Conservation (phyloP, 495 filamentous ascomycete species). For the Talaromyces proteolyticus region DNA sequence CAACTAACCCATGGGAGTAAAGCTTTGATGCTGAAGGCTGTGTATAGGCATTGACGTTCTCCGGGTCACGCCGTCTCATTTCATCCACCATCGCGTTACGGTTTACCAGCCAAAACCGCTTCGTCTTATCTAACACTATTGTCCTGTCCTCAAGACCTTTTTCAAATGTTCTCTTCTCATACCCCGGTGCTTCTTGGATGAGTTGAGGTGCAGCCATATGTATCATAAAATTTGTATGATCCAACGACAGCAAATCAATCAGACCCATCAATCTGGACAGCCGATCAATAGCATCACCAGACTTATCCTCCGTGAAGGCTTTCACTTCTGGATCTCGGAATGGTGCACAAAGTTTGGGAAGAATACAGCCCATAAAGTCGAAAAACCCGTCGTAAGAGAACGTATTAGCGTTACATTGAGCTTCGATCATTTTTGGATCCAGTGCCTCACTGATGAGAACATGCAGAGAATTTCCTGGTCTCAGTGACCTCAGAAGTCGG, state of each 20-base stretch:
- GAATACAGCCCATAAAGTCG: constrained; percentile 75
- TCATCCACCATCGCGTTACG: constrained; percentile 65
- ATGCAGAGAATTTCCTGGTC: constrained; percentile 73
- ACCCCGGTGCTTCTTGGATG: constrained; percentile 71
- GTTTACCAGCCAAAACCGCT: constrained; percentile 67
- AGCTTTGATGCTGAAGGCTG: constrained; percentile 49
- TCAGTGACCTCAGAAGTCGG: constrained; percentile 77
- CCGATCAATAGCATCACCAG: constrained; percentile 77
- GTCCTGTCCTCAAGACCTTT: constrained; percentile 59
- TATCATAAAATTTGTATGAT: constrained; percentile 92
- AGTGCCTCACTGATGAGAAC: constrained; percentile 79
- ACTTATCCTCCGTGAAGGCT: constrained; percentile 64
- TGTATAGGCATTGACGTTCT: constrained; percentile 47
- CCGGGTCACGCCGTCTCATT: constrained; percentile 64
- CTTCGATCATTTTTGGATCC: constrained; percentile 69
- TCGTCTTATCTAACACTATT: constrained; percentile 52
- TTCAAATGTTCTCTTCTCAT: constrained; percentile 75
- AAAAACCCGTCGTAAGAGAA: constrained; percentile 97
- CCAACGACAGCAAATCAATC: constrained; percentile 86
- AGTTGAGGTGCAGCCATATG: constrained; percentile 74
- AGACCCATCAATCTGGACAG: constrained; percentile 77
- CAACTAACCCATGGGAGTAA: constrained; percentile 69
- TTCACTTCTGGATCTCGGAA: constrained; percentile 83
- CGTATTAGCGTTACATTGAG: constrained; percentile 69
- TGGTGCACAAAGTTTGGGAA: constrained; percentile 93